Conservation (phyloP, 2,329 filamentous ascomycete genomes). For the Colletotrichum gloeosporioides region DNA sequence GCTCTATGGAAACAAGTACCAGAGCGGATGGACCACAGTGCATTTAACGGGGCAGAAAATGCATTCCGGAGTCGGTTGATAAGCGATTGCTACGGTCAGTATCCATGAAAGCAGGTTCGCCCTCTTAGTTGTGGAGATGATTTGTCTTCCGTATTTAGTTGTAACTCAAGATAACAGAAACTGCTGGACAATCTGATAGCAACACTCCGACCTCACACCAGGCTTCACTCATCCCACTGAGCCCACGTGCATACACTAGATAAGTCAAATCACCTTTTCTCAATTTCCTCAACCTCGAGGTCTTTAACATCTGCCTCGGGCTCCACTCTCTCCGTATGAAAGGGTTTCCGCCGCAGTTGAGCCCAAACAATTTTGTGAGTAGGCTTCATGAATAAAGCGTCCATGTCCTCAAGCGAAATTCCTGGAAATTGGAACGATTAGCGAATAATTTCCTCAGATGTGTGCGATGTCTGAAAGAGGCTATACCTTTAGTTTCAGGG, state of each 20-base stretch:
- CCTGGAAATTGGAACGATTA: slow-evolving; percentile 16
- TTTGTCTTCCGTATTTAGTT: background rate
- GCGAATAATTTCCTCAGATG: background rate
- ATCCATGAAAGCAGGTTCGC: background rate
- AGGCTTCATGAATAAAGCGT: slow-evolving; percentile 35
- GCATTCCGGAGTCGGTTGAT: background rate
- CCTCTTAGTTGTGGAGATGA: background rate
- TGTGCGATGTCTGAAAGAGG: slow-evolving; percentile 1
- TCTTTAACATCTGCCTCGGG: background rate
- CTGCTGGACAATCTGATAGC: background rate
- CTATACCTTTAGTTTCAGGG: slow-evolving; percentile 55
- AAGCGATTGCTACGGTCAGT: background rate
- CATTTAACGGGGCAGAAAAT: background rate
- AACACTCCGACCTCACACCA: background rate
- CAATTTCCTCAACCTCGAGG: background rate
- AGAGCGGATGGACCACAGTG: background rate
- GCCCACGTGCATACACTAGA: background rate
- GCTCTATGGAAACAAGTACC: background rate
- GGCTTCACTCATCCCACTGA: too few relatives aligned
- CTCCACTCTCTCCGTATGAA: background rate
- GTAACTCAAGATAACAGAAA: background rate
- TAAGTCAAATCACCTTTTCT: background rate
- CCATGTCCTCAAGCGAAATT: slow-evolving; percentile 54
- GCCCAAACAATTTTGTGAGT: slow-evolving; percentile 37
- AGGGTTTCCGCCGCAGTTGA: background rate